Evolutionary conservation across 1,139 yeast genomes (phyloP).

Genomic region (Protomyces inouyei): DNA sequence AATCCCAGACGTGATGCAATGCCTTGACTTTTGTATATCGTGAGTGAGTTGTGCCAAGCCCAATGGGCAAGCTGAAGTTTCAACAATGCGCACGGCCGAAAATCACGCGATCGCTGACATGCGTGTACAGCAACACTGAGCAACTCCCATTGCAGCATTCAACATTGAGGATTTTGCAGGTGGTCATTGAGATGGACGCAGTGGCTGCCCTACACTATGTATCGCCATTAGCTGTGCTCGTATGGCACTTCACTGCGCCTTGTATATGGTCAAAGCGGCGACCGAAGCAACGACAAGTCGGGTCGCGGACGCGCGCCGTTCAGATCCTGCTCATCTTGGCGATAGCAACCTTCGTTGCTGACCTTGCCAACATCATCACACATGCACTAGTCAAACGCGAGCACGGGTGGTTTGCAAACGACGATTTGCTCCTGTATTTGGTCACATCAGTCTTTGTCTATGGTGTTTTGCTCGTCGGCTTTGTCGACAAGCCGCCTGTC

Average conservation of each 20-base stretch:
- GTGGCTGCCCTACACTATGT: neutral
- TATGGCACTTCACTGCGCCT: neutral
- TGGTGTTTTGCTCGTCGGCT: constrained; percentile 13
- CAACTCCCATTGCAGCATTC: neutral
- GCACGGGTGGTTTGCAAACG: constrained; percentile 15
- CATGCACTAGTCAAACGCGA: constrained; percentile 9
- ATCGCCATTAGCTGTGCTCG: neutral
- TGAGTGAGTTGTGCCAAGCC: too few species aligned
- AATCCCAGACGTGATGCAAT: too few species aligned
- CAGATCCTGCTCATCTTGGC: constrained; percentile 2
- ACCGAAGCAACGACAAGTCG: neutral
- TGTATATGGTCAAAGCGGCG: neutral
- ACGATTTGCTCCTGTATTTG: constrained; percentile 11
- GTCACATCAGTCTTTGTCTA: constrained; percentile 12
- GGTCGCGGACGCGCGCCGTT: neutral
- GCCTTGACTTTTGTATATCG: too few species aligned
- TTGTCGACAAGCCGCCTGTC: constrained; percentile 19
- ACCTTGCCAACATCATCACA: constrained; percentile 6
- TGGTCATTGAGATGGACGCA: neutral
- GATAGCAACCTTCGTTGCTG: constrained; percentile 3
- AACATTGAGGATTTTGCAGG: neutral
- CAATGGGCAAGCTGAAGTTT: too few species aligned
- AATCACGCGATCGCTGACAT: too few species aligned
- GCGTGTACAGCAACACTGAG: neutral
- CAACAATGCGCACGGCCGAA: too few species aligned